Percentiles rank a stretch among this genome's conserved stretches.
Evolutionary conservation across 306 rosid species (phyloP).

Genomic region (Casuarina glauca): DNA sequence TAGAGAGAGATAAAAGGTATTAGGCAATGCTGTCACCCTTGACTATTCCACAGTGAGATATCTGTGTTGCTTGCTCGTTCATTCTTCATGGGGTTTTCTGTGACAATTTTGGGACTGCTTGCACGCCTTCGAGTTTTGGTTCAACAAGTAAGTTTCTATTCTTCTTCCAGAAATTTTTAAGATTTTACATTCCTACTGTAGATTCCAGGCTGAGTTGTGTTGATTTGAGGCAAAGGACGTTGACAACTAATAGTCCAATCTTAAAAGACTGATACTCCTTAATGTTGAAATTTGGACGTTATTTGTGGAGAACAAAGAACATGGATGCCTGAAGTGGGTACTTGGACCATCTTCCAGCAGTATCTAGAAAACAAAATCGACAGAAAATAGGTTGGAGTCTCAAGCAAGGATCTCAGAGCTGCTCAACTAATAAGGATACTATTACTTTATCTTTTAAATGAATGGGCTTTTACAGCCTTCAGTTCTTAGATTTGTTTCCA

Average conservation of each 20-base stretch:
- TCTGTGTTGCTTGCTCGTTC: conserved; percentile 75
- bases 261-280: not conserved
- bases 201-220: not conserved
- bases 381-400: not conserved
- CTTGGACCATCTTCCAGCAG: not conserved
- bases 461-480: not conserved
- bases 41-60: conserved; percentile 62
- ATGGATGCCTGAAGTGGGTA: not conserved
- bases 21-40: conserved; percentile 40
- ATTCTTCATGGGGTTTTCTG: conserved; percentile 74
- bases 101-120: conserved; percentile 71
- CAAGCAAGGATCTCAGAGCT: not conserved
- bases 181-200: not conserved
- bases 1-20: not conserved
- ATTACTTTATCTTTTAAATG: not conserved
- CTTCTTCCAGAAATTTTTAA: conserved; percentile 1
- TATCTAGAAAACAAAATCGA: not conserved
- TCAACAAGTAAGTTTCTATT: conserved; percentile 68
- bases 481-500: not conserved
- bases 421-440: not conserved
- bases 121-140: conserved; percentile 76
- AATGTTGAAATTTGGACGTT: not conserved
- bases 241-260: not conserved
- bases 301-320: not conserved
- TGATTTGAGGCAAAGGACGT: not conserved